Conservation (phyloP, 805 yeast genomes). For the Saturnispora kantuleensis region DNA sequence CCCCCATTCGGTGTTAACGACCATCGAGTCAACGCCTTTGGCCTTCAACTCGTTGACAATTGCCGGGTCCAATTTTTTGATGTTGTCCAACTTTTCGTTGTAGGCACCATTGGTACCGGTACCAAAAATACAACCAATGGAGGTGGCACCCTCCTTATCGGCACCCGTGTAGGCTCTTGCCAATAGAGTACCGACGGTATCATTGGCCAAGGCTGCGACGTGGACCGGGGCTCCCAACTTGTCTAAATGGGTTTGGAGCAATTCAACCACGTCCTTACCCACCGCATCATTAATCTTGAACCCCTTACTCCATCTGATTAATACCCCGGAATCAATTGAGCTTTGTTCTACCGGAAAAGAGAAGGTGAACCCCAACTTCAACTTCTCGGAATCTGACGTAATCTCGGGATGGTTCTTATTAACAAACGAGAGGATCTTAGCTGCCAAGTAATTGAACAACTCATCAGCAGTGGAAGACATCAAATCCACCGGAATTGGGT, state of each 20-base stretch:
- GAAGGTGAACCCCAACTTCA: slow-evolving; percentile 87
- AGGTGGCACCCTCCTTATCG: slow-evolving; percentile 61
- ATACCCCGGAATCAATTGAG: slow-evolving; percentile 64
- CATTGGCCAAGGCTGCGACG: slow-evolving; percentile 87
- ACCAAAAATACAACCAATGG: slow-evolving; percentile 88
- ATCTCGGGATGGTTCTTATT: slow-evolving; percentile 48
- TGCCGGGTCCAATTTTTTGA: slow-evolving; percentile 59
- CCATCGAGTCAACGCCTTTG: slow-evolving; percentile 58
- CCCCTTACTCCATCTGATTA: slow-evolving; percentile 96
- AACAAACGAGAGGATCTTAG: slow-evolving; percentile 57
- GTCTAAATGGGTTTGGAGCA: slow-evolving; percentile 64
- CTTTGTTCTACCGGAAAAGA: slow-evolving; percentile 89
- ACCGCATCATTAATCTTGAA: slow-evolving; percentile 79
- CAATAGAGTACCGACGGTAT: slow-evolving; percentile 88
- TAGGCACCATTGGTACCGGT: slow-evolving; percentile 98
- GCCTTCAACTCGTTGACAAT: slow-evolving; percentile 28
- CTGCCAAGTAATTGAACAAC: slow-evolving; percentile 67
- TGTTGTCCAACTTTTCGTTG: slow-evolving; percentile 62
- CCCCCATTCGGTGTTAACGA: slow-evolving; percentile 96
- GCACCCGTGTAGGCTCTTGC: slow-evolving; percentile 72
- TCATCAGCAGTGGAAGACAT: slow-evolving; percentile 59
- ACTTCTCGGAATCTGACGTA: slow-evolving; percentile 20
- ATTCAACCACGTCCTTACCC: slow-evolving; percentile 69
- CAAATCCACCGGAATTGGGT: slow-evolving; percentile 67
- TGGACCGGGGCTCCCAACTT: slow-evolving; percentile 47